These are phyloP conservation scores for Monosporozyma yasuniensis DNA, from an alignment of 805 yeast species.

Conservation along the genomic window DNA sequence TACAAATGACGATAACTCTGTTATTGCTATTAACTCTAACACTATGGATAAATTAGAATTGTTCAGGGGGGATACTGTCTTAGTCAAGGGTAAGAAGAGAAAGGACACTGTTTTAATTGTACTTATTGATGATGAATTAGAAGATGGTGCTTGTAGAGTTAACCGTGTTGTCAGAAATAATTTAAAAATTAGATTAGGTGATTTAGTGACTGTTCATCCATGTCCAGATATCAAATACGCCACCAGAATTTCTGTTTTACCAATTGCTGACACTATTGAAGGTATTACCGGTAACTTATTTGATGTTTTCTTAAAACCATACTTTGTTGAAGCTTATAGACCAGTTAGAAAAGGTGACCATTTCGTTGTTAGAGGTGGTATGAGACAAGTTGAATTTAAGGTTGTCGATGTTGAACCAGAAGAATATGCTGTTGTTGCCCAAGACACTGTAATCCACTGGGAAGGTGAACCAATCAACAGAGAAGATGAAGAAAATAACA, in stretches of 20 bases:
- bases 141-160: conserved; percentile 87
- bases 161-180: conserved; percentile 96
- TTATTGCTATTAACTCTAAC: conserved; percentile 86
- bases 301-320: conserved; percentile 93
- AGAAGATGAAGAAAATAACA: conserved; percentile 59
- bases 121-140: conserved; percentile 91
- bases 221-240: conserved; percentile 98
- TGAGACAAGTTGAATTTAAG: conserved; percentile 98
- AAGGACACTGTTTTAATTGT: conserved; percentile 95
- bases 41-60: conserved; percentile 92
- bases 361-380: conserved; percentile 94
- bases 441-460: conserved; percentile 95
- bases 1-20: conserved; percentile 92
- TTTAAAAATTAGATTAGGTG: conserved; percentile 89
- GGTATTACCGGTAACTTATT: conserved; percentile 94
- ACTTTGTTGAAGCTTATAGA: conserved; percentile 97
- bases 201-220: conserved; percentile 81
- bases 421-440: conserved; percentile 95
- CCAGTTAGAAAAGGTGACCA: conserved; percentile 97
- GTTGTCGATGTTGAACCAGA: conserved; percentile 97
- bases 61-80: conserved; percentile 96
- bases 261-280: conserved; percentile 96
- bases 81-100: conserved; percentile 96
- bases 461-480: conserved; percentile 95
- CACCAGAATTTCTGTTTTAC: conserved; percentile 85